Evolutionary conservation across 108 stramenopile genomes (phyloP), one percentile per base, ranked within the genome.

Genomic region (Stephanodiscus minutulus): DNA sequence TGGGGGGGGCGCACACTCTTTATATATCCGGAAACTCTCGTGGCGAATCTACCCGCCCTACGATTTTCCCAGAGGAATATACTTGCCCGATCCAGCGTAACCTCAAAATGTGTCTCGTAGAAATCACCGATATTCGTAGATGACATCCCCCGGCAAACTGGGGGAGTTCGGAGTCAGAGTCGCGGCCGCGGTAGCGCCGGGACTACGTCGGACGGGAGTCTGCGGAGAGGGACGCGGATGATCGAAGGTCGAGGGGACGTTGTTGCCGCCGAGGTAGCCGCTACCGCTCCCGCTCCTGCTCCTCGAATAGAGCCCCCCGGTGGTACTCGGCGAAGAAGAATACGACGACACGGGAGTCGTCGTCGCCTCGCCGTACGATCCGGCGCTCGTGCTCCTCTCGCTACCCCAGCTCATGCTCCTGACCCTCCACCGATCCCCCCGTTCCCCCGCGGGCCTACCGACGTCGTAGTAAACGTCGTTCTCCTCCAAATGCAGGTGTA

Each of bases 391-490:
- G 43, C 62, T 44, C 35, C 80, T 62, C 49, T 64, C 49, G 36
- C 84, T 87, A 10, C 92, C 92, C 88, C 88, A 93, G 50, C 88
- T 87, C 63, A 86, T 86, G 6, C 83, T 86, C n/a, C 92, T 66
- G 29, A 79, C 61, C 50, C 86, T 74, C 79, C 88, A 93, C 31
- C 83, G 82, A 83, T 93, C 92, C 6, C 73, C 74, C 64, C 89
- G 55, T 52, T 90, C 92, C 21, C 92, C 92, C 22, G 92, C 89
- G 17, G 92, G 89, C 50, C 81, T 70, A 3, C 70, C 79, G 2
- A 90, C 82, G 37, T 81, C 85, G 48, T 79, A 59, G 43, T 82
- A 87, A 33, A 81, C 83, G 61, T 88, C 83, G 22, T 80, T 81
- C 56, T 88, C 90, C 70, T 94, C 94, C 74, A 90, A 41, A 68